These are phyloP conservation scores for Tricholoma matsutake DNA, from an alignment of 768 basidiomycete species.

Conservation along the genomic window DNA sequence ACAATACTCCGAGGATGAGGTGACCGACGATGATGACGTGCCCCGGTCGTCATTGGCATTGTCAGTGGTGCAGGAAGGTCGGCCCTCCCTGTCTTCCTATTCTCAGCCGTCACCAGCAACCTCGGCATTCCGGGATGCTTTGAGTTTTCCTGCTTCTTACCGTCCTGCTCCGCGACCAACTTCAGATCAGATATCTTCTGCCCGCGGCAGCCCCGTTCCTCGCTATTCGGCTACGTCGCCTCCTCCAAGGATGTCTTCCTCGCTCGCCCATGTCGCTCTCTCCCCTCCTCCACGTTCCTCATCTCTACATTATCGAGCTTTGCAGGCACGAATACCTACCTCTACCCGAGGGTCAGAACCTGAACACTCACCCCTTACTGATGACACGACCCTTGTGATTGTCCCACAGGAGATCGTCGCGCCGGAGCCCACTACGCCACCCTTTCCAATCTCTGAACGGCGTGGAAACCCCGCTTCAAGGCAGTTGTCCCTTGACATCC, in stretches of 20 bases:
- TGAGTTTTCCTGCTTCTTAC: constrained; percentile 30
- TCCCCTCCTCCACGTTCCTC: constrained; percentile 52
- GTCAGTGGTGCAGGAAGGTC: constrained; percentile 41
- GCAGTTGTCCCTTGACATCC: constrained; percentile 43
- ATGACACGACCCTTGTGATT: constrained; percentile 33
- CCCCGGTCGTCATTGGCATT: constrained; percentile 48
- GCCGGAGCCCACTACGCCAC: constrained; percentile 43
- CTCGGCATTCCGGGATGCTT: constrained; percentile 74
- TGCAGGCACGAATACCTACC: constrained; percentile 14
- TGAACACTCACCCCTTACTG: constrained; percentile 16
- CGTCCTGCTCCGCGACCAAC: constrained; percentile 25
- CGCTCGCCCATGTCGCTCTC: constrained; percentile 51
- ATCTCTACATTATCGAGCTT: constrained; percentile 25
- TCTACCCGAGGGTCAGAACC: constrained; percentile 22
- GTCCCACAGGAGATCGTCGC: constrained; percentile 26
- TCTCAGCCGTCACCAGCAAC: constrained; percentile 71
- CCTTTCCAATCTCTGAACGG: constrained; percentile 34
- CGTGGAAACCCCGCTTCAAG: constrained; percentile 22
- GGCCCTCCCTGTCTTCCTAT: constrained; percentile 64
- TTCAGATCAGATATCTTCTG: constrained; percentile 19
- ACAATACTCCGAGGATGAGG: constrained; percentile 37
- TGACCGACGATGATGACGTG: constrained; percentile 29
- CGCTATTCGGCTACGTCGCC: constrained; percentile 46
- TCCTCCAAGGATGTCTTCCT: constrained; percentile 65
- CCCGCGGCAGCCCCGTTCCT: constrained; percentile 27